These are phyloP conservation scores for Euphorbia tirucalli DNA, from an alignment of 345 rosid species.

Conservation along the genomic window DNA sequence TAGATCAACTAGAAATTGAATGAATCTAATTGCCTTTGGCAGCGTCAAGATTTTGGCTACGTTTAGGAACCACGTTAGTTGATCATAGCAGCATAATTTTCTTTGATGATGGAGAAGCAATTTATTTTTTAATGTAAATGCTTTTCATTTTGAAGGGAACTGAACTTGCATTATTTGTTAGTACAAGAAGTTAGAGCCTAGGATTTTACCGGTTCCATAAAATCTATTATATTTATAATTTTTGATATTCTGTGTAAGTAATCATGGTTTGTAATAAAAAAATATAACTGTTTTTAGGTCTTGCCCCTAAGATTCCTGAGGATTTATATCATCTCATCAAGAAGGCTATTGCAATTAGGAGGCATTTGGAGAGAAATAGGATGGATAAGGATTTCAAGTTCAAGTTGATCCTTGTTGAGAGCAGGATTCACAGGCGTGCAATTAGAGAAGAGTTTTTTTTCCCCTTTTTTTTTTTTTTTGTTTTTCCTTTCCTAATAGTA, in stretches of 20 bases:
- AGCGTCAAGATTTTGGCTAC: background rate
- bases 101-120: too few relatives aligned
- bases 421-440: slow-evolving; percentile 91
- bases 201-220: background rate
- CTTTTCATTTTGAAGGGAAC: background rate
- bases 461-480: too few relatives aligned
- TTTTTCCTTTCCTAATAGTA: too few relatives aligned
- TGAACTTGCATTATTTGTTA: background rate
- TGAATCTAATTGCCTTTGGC: background rate
- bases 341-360: slow-evolving; percentile 89
- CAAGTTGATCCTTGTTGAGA: slow-evolving; percentile 84
- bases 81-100: background rate
- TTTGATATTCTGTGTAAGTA: background rate
- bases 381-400: slow-evolving; percentile 94
- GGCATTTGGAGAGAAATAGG: slow-evolving; percentile 95
- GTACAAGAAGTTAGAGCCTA: background rate
- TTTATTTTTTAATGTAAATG: too few relatives aligned
- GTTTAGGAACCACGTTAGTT: background rate
- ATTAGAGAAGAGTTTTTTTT: too few relatives aligned
- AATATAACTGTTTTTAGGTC: slow-evolving; percentile 32
- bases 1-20: background rate
- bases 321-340: slow-evolving; percentile 87
- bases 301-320: slow-evolving; percentile 93
- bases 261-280: background rate
- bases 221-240: background rate